Evolutionary conservation across 139 green algal species (phyloP).

Genomic region (Chlorella sorokiniana): DNA sequence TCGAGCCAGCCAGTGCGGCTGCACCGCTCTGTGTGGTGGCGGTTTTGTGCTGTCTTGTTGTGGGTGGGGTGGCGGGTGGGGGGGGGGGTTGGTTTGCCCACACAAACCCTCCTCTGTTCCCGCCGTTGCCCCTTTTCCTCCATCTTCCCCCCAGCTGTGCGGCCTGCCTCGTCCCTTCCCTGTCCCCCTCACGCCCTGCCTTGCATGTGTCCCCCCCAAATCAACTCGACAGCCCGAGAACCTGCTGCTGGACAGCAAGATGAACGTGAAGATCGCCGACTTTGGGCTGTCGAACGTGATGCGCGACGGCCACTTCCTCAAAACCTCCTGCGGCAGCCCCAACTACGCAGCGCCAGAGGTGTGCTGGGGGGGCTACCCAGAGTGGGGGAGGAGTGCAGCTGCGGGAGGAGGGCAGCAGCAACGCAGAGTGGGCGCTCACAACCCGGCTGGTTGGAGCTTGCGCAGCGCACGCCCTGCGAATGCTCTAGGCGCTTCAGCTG

Average conservation of each 20-base stretch:
- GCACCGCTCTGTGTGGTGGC: no score
- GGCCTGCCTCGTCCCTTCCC: neutral
- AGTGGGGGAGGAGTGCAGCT: neutral
- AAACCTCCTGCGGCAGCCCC: conserved; percentile 95
- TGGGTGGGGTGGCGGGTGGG: no score
- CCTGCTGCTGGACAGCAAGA: conserved; percentile 90
- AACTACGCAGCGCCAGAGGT: conserved; percentile 99
- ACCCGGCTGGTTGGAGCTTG: no score
- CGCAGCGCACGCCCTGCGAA: no score
- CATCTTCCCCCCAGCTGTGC: no score
- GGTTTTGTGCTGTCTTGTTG: no score
- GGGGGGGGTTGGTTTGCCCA: no score
- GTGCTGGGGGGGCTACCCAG: neutral
- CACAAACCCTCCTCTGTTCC: neutral
- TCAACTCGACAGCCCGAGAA: conserved; percentile 91
- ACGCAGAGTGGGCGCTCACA: no score
- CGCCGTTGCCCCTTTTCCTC: no score
- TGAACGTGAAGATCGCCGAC: conserved; percentile 95
- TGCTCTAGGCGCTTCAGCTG: no score
- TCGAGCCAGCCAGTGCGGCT: no score
- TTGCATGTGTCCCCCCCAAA: neutral
- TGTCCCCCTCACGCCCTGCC: neutral
- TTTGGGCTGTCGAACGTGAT: conserved; percentile 99
- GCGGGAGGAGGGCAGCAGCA: neutral
- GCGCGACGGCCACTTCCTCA: conserved; percentile 98